Evolutionary conservation across 2,329 filamentous ascomycete genomes (phyloP).

Genomic region (Aureobasidium sp.): DNA sequence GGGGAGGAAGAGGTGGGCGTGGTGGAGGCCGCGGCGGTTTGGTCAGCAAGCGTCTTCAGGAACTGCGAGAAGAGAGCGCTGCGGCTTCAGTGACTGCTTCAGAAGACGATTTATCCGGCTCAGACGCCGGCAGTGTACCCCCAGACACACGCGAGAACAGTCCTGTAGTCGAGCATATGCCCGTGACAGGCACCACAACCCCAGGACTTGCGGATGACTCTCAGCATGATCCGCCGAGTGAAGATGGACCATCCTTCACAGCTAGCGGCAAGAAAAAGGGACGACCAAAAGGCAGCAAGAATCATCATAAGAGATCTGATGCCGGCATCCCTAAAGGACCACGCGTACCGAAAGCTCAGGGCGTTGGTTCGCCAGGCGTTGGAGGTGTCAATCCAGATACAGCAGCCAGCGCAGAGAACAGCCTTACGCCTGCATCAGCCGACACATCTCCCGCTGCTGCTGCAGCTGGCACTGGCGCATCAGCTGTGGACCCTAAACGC

Average conservation of each 20-base stretch:
- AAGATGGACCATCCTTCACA: slow-evolving; percentile 7
- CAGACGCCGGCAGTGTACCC: slow-evolving; percentile 22
- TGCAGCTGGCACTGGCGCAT: not conserved
- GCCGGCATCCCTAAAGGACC: slow-evolving; percentile 45
- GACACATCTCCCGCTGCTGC: not conserved
- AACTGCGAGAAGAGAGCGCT: slow-evolving; percentile 39
- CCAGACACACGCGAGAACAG: slow-evolving; percentile 18
- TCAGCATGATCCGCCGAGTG: not conserved
- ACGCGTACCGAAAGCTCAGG: slow-evolving; percentile 25
- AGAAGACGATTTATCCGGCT: slow-evolving; percentile 23
- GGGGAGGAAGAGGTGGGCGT: slow-evolving; percentile 14
- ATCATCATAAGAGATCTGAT: slow-evolving; percentile 39
- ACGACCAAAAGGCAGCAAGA: slow-evolving; percentile 41
- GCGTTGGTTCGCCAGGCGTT: not conserved
- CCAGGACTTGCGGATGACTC: slow-evolving; percentile 10
- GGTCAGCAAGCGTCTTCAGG: slow-evolving; percentile 36
- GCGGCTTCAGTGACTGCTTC: slow-evolving; percentile 22
- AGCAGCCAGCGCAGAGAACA: not conserved
- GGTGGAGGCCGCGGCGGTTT: slow-evolving; percentile 14
- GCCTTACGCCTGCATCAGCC: not conserved
- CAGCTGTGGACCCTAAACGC: slow-evolving; percentile 4
- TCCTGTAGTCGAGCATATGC: not conserved
- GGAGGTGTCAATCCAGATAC: not conserved
- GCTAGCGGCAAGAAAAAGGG: slow-evolving; percentile 26
- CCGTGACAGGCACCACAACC: slow-evolving; percentile 20